Evolutionary conservation across 2,329 filamentous ascomycete species (phyloP), one percentile per base, ranked within the genome.

Genomic region (Exophiala aquamarina): DNA sequence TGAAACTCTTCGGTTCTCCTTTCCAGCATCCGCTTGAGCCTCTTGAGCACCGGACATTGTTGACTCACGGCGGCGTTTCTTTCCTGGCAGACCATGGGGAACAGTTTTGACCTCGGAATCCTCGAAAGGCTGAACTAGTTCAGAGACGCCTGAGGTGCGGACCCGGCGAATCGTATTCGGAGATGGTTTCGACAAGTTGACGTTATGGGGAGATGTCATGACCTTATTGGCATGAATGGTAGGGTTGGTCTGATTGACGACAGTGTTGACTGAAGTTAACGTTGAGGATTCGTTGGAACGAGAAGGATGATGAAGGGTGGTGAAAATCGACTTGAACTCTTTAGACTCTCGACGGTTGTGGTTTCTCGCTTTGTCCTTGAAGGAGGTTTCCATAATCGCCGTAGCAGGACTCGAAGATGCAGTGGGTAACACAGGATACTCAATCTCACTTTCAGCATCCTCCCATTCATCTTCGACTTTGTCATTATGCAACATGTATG

Each of bases 161-260:
- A 73, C 67, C 13, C 65, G 64, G 21, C 71, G 69, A 49, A 74
- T 68, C 4, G 67, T 67, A 9, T 70, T 62, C 1, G 65, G 57
- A n/a, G 54, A 57, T 26, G 49, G 44, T 19, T 39, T 33, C 6
- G 50, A 72, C 64, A 66, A 78, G 75, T 44, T 48, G 5, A 31
- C n/a, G 32, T 53, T 52, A 33, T 36, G 50, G 11, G 56, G 54
- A 28, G 57, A 59, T 26, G 32, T 19, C 39, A 49, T 52, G 34
- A 57, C 45, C 28, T 46, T 48, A 29, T 54, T 44, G 20, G 48
- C 46, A 23, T 57, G 42, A 6, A 17, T 33, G 17, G 47, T 48
- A 7, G 53, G 47, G 26, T 55, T 33, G 9, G 49, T 47, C 36
- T 54, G 47, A 41, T 57, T 55, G 44, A 54, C 43, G 13, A 18